Evolutionary conservation across 768 basidiomycete species (phyloP).

Genomic region (Suillus occidentalis): DNA sequence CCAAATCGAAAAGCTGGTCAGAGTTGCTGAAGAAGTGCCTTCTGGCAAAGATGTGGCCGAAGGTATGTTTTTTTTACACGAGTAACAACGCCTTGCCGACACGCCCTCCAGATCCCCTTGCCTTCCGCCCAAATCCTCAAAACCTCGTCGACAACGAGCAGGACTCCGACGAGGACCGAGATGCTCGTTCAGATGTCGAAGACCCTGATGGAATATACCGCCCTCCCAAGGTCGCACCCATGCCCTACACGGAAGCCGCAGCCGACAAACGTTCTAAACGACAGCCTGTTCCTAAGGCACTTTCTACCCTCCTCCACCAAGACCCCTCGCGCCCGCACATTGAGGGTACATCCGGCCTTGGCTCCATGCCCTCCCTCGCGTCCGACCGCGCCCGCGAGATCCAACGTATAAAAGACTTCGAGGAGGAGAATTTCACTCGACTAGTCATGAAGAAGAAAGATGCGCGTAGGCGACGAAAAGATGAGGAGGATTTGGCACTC

Average conservation of each 20-base stretch:
- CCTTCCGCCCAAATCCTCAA: conserved; percentile 88
- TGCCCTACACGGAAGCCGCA: conserved; percentile 73
- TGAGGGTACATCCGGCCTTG: conserved; percentile 74
- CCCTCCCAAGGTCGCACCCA: conserved; percentile 85
- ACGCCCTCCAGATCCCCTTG: conserved; percentile 70
- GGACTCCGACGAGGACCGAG: conserved; percentile 30
- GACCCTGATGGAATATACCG: conserved; percentile 62
- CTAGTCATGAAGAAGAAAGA: conserved; percentile 90
- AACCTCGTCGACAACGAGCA: conserved; percentile 55
- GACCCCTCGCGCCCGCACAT: conserved; percentile 62
- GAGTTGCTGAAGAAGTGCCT: conserved; percentile 63
- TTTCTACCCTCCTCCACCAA: conserved; percentile 50
- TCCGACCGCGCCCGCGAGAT: conserved; percentile 76
- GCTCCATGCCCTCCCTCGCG: conserved; percentile 54
- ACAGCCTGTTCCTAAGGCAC: conserved; percentile 64
- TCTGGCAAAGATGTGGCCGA: conserved; percentile 46
- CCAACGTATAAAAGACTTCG: conserved; percentile 80
- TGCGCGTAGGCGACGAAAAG: conserved; percentile 61
- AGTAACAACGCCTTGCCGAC: background rate
- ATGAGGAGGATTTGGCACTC: conserved; percentile 86
- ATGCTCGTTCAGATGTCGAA: conserved; percentile 13
- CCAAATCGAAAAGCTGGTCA: conserved; percentile 93
- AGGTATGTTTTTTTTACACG: conserved; percentile 44
- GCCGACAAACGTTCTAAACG: conserved; percentile 45
- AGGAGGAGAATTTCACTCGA: conserved; percentile 93